Evolutionary conservation across 139 green algal species (phyloP).

Genomic region (Coelastrella sp.): DNA sequence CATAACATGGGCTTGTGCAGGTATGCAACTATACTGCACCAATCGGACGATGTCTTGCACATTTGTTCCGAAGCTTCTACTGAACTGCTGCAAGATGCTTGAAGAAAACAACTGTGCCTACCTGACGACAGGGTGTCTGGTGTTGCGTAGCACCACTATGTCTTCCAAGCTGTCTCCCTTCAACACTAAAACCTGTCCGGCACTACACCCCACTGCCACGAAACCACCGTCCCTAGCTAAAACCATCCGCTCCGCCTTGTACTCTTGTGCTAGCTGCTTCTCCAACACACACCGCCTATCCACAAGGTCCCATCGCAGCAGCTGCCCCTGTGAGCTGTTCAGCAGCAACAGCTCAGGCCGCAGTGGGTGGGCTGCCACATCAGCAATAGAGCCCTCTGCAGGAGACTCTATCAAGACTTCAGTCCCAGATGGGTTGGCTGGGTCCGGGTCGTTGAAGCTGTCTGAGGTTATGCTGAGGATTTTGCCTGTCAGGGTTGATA

Average conservation of each 20-base stretch:
- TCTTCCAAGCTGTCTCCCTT: slow-evolving; percentile 60
- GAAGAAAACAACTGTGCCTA: not conserved
- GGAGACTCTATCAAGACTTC: slow-evolving; percentile 49
- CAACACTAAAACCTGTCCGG: slow-evolving; percentile 64
- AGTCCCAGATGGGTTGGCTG: not conserved
- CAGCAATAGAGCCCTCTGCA: slow-evolving; percentile 46
- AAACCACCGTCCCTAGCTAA: slow-evolving; percentile 55
- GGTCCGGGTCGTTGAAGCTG: slow-evolving; percentile 32
- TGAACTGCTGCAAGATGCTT: too few species aligned
- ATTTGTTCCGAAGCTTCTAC: not conserved
- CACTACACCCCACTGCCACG: slow-evolving; percentile 53
- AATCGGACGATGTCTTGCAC: not conserved
- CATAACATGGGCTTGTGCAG: too few species aligned
- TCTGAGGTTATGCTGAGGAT: slow-evolving; percentile 53
- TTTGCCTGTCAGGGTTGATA: slow-evolving; percentile 57
- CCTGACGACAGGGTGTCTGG: slow-evolving; percentile 15
- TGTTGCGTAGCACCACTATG: slow-evolving; percentile 44
- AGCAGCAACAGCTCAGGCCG: slow-evolving; percentile 53
- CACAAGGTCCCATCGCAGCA: slow-evolving; percentile 68
- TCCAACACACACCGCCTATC: not conserved
- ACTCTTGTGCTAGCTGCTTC: not conserved
- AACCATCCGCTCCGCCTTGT: not conserved
- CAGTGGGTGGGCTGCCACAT: slow-evolving; percentile 63
- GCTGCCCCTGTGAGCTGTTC: slow-evolving; percentile 18
- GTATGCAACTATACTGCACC: not conserved